Percentiles rank a stretch among this genome's conserved stretches.
These are phyloP conservation scores for Epichloe festucae DNA, from an alignment of 2,329 filamentous ascomycete genomes.

Conservation along the genomic window DNA sequence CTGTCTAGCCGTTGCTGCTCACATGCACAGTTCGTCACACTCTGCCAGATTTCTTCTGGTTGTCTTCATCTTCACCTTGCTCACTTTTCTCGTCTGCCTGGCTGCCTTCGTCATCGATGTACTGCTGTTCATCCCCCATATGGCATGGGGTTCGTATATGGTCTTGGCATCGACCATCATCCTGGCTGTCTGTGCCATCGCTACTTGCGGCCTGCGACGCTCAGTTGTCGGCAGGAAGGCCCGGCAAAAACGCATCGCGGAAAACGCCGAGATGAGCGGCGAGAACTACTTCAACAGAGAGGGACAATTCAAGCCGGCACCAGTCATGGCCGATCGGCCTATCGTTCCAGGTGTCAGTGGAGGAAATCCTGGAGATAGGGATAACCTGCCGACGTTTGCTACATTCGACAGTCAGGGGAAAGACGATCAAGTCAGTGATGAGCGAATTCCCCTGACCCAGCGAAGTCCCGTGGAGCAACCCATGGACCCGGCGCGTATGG, in stretches of 20 bases:
- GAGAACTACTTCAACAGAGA: slow-evolving; percentile 77
- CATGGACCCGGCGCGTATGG: slow-evolving; percentile 25
- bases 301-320: slow-evolving; percentile 36
- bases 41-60: slow-evolving; percentile 78
- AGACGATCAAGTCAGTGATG: slow-evolving; percentile 51
- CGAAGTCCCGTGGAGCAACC: slow-evolving; percentile 45
- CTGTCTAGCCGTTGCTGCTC: slow-evolving; percentile 63
- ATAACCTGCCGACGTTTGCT: slow-evolving; percentile 42
- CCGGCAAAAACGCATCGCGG: slow-evolving; percentile 79
- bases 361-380: slow-evolving; percentile 34
- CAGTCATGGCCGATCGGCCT: slow-evolving; percentile 35
- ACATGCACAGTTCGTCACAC: slow-evolving; percentile 79
- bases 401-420: slow-evolving; percentile 56
- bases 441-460: slow-evolving; percentile 60
- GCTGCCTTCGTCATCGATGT: slow-evolving; percentile 90
- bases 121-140: slow-evolving; percentile 82
- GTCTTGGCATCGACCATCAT: slow-evolving; percentile 81
- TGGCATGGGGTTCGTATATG: slow-evolving; percentile 89
- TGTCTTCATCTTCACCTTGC: slow-evolving; percentile 73
- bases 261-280: slow-evolving; percentile 95
- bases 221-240: slow-evolving; percentile 85
- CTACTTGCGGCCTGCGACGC: slow-evolving; percentile 89
- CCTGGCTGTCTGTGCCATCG: slow-evolving; percentile 66
- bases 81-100: slow-evolving; percentile 71
- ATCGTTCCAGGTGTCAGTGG: slow-evolving; percentile 46